Evolutionary conservation across 2,329 filamentous ascomycete genomes (phyloP).

Genomic region (Daldinia sp.): DNA sequence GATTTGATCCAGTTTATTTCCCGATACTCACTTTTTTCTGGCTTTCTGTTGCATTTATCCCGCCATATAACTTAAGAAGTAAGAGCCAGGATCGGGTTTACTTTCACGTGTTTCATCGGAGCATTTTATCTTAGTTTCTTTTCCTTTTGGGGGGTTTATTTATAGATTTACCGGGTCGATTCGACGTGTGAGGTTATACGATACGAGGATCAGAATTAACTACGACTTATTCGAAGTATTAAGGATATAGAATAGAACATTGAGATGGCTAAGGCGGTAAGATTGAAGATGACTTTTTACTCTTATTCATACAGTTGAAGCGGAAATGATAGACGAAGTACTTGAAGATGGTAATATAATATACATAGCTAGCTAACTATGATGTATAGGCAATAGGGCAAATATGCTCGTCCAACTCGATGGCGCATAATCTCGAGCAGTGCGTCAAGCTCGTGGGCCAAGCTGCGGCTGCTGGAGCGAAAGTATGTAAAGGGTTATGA

Average conservation of each 20-base stretch:
- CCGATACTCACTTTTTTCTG: slow-evolving; percentile 11
- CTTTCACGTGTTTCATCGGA: background rate
- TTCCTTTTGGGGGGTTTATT: background rate
- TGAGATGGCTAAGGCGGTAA: slow-evolving; percentile 48
- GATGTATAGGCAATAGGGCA: slow-evolving; percentile 81
- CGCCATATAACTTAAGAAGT: background rate
- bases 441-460: slow-evolving; percentile 78
- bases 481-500: slow-evolving; percentile 63
- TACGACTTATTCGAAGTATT: background rate
- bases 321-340: background rate
- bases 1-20: slow-evolving; percentile 26
- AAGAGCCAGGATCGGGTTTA: background rate
- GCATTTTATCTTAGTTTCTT: background rate
- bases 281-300: background rate
- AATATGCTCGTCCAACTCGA: slow-evolving; percentile 84
- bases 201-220: background rate
- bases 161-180: background rate
- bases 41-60: no score
- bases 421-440: slow-evolving; percentile 82
- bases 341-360: background rate
- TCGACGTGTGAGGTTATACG: background rate
- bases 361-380: slow-evolving; percentile 1
- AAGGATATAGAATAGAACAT: background rate
- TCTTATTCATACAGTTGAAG: background rate
- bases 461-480: slow-evolving; percentile 80